phyloP scores from a whole-genome alignment of 768 basidiomycete species.

The Collybia mongolica region DNA sequence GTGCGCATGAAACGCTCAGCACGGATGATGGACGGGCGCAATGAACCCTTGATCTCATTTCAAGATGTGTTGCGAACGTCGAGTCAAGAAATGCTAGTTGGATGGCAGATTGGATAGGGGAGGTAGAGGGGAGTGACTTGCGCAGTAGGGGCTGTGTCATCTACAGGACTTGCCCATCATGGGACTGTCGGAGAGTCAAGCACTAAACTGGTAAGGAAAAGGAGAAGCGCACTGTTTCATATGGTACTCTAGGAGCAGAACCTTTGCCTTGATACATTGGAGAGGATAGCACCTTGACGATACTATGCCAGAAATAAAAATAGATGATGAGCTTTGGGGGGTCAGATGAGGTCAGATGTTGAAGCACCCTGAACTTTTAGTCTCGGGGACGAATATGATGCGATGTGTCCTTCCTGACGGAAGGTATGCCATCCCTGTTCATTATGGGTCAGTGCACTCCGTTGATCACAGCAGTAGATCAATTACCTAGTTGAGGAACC shows the following conservation, averaged over 20 bases:
- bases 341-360: neutral
- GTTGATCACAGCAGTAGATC: slow-evolving; percentile 3
- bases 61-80: too few species aligned
- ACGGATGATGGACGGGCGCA: too few species aligned
- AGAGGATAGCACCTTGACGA: slow-evolving; percentile 29
- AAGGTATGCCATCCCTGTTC: slow-evolving; percentile 35
- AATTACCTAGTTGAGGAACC: slow-evolving; percentile 62
- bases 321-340: neutral
- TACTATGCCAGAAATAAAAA: slow-evolving; percentile 12
- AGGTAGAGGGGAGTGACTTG: too few species aligned
- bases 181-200: slow-evolving; percentile 1
- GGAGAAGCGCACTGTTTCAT: slow-evolving; percentile 15
- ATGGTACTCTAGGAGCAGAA: slow-evolving; percentile 8
- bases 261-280: slow-evolving; percentile 23
- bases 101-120: too few species aligned
- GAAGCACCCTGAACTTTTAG: slow-evolving; percentile 32
- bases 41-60: too few species aligned
- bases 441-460: neutral
- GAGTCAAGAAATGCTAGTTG: too few species aligned
- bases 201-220: neutral
- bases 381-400: slow-evolving; percentile 33
- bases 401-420: slow-evolving; percentile 35
- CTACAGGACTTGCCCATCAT: slow-evolving; percentile 4
- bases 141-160: neutral
- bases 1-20: too few species aligned